phyloP scores from a whole-genome alignment of 306 rosid species.

The Citrullus colocynthis region DNA sequence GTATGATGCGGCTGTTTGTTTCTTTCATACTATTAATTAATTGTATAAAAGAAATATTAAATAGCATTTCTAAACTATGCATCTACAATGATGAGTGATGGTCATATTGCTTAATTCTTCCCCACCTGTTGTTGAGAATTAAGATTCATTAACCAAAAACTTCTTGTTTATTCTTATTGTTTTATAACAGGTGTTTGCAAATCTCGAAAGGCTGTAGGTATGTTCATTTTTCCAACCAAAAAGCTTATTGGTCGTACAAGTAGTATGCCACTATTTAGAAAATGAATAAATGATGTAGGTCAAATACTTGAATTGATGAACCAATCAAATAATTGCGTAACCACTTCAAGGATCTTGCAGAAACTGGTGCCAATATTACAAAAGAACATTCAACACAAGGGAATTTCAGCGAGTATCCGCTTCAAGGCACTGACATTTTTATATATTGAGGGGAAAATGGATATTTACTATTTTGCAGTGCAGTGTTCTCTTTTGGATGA shows the following conservation, averaged over 20 bases:
- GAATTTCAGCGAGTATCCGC: background rate
- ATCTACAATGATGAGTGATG: background rate
- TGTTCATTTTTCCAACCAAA: background rate
- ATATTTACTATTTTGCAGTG: slow-evolving; percentile 2
- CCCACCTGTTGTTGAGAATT: background rate
- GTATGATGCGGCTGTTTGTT: background rate
- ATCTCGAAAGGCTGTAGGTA: background rate
- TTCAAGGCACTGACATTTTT: background rate
- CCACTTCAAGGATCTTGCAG: background rate
- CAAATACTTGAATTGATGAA: background rate
- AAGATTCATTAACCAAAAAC: background rate
- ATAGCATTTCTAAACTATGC: background rate
- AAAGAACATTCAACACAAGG: background rate
- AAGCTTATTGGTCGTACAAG: background rate
- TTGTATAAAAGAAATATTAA: background rate
- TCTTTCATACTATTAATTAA: background rate
- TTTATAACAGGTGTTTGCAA: background rate
- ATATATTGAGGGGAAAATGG: background rate
- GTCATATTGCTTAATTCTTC: background rate
- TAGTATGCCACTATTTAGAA: background rate
- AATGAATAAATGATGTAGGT: background rate
- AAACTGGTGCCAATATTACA: background rate
- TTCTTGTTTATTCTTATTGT: background rate
- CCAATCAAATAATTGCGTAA: background rate
- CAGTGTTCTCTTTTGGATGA: background rate